Base-by-base conservation (phyloP, 2,329 filamentous ascomycete species). In the Corinectria fuckeliana region DNA sequence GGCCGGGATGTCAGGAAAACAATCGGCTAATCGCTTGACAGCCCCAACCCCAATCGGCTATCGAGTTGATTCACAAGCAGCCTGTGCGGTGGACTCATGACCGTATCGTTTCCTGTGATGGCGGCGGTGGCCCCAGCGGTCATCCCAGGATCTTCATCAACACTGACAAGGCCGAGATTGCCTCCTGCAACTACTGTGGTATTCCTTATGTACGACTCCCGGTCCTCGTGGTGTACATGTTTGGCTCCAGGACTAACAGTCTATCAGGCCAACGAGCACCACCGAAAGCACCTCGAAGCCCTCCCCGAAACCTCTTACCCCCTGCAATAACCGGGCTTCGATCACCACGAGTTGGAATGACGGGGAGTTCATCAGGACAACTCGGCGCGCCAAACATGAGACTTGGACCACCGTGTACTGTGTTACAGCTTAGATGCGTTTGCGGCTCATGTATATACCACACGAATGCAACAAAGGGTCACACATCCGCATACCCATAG, bases 81-180 rank as follows among this genome's bases (percentile, higher is more conserved):
- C 94, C 93, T 18, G 95, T 99, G 32, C 86, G 87, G 76, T 99
- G 95, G 94, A 91, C 89, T 60, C 89, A 97, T 75, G 85, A 91
- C 64, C 86, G 88, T 62, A 78, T 91, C 48, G 94, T 96, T 50
- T 88, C 88, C 42, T 99, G 95, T 75, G 93, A 98, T 72, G 95
- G 95, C 58, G 95, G 94, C 59, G 93, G 93, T 68, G 95, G 94
- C 44, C 90, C 93, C 28, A 81, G 91, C 55, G 95, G 95, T 41
- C 95, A 99, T 77, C 95, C 95, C 49, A 87, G 87, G 73, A 90
- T 99, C 79, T 99, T 93, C 77, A 99, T 99, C 86, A 99, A 99
- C 80, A 89, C 91, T 67, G 95, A 99, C 80, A 98, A 97, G 84
- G 91, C 95, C 41, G 89, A 98, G 82, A 97, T 99, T 71, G 87